Percentiles rank a stretch among this genome's conserved stretches.
These are phyloP conservation scores for Dinochytrium kinnereticum DNA, from an alignment of 371 early-diverging fungal species.

Conservation along the genomic window DNA sequence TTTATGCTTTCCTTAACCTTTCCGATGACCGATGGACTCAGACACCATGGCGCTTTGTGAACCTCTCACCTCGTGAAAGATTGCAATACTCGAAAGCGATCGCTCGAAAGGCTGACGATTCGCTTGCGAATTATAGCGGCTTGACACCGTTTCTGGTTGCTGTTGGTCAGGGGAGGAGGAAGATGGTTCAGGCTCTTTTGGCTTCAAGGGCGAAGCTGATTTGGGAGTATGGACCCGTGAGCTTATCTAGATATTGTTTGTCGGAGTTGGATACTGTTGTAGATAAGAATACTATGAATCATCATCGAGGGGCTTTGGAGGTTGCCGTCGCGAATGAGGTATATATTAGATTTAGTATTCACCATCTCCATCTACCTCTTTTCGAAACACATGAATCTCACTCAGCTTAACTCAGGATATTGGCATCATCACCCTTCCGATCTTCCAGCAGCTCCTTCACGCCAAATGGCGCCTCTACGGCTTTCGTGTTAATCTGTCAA, in stretches of 20 bases:
- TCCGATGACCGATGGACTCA: no score
- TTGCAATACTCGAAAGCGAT: background rate
- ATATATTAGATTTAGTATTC: slow-evolving; percentile 2
- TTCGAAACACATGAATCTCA: slow-evolving; percentile 12
- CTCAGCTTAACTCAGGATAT: slow-evolving; percentile 23
- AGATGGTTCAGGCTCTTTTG: slow-evolving; percentile 33
- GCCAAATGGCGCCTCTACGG: slow-evolving; percentile 41
- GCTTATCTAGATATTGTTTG: slow-evolving; percentile 10
- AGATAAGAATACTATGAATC: slow-evolving; percentile 26
- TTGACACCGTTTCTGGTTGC: slow-evolving; percentile 40
- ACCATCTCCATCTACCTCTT: background rate
- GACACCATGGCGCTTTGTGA: no score
- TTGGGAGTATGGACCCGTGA: slow-evolving; percentile 37
- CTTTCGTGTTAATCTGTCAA: slow-evolving; percentile 1
- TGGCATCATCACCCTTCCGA: slow-evolving; percentile 25
- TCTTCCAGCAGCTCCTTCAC: slow-evolving; percentile 35
- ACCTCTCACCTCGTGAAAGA: background rate
- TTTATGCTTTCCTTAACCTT: background rate
- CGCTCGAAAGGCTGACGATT: slow-evolving; percentile 17
- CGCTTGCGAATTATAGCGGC: slow-evolving; percentile 10
- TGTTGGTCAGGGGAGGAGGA: slow-evolving; percentile 15
- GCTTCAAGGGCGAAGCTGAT: slow-evolving; percentile 7
- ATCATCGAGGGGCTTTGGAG: slow-evolving; percentile 26
- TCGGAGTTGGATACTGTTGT: slow-evolving; percentile 33
- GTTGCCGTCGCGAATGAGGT: slow-evolving; percentile 24